Percentiles rank a stretch among this genome's conserved stretches.
Evolutionary conservation across 2,329 filamentous ascomycete species (phyloP).

Genomic region (Chaetomium globosum): DNA sequence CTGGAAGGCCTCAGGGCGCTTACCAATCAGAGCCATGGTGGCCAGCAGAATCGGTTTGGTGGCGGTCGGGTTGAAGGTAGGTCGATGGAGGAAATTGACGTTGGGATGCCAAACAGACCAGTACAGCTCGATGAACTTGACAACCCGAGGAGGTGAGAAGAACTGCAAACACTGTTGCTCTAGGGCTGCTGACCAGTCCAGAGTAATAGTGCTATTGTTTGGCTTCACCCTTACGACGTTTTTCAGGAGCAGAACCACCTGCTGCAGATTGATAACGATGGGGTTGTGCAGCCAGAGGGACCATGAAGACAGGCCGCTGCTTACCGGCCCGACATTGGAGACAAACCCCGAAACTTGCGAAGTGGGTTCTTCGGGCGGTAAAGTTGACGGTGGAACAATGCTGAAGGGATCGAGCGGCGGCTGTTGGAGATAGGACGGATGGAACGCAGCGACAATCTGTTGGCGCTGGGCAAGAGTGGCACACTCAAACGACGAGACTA

Average conservation of each 20-base stretch:
- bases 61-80: conserved; percentile 41
- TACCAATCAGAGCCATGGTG: conserved; percentile 44
- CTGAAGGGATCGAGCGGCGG: conserved; percentile 22
- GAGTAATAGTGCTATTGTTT: conserved; percentile 42
- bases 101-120: conserved; percentile 47
- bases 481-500: conserved; percentile 45
- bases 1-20: not conserved
- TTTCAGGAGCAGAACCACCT: conserved; percentile 43
- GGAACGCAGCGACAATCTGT: conserved; percentile 34
- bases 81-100: conserved; percentile 43
- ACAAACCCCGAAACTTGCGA: not conserved
- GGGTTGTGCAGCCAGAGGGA: conserved; percentile 40
- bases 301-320: conserved; percentile 20
- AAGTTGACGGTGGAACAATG: conserved; percentile 12
- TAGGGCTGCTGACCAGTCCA: conserved; percentile 42
- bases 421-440: conserved; percentile 29
- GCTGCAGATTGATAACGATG: conserved; percentile 42
- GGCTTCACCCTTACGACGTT: conserved; percentile 43
- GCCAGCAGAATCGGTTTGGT: conserved; percentile 42
- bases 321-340: not conserved
- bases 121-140: conserved; percentile 42
- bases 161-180: conserved; percentile 39
- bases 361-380: not conserved
- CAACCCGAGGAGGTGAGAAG: conserved; percentile 38
- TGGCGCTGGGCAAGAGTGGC: conserved; percentile 42